phyloP scores from a whole-genome alignment of 2,329 filamentous ascomycete genomes.

The Aureobasidium sp. region DNA sequence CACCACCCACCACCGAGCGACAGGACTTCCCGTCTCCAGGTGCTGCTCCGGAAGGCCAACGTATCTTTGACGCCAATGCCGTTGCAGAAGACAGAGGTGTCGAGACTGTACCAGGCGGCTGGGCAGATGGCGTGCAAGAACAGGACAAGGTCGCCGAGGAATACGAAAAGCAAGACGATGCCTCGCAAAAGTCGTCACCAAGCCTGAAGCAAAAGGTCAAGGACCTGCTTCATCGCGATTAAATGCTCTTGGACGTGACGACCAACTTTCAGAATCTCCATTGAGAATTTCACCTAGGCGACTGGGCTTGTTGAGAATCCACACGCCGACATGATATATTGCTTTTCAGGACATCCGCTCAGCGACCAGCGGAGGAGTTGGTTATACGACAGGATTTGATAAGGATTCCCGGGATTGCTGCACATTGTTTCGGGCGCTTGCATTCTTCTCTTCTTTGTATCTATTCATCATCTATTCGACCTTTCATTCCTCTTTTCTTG shows the following conservation, averaged over 20 bases:
- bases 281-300: neutral
- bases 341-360: neutral
- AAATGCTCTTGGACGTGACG: neutral
- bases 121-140: neutral
- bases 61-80: conserved; percentile 15
- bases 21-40: conserved; percentile 16
- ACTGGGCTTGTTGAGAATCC: too few species aligned
- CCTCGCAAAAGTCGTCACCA: neutral
- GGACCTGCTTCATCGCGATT: conserved; percentile 13
- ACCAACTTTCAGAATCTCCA: neutral
- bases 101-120: conserved; percentile 8
- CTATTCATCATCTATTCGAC: neutral
- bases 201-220: conserved; percentile 14
- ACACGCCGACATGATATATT: neutral
- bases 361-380: neutral
- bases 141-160: conserved; percentile 6
- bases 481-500: too few species aligned
- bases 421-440: neutral
- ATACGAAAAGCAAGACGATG: conserved; percentile 10
- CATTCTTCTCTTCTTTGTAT: conserved; percentile 1
- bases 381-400: conserved; percentile 1
- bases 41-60: conserved; percentile 13
- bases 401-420: neutral
- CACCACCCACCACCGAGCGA: neutral
- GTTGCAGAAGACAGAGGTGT: conserved; percentile 15